A percentile compares a stretch with the other conserved stretches of the same genome.
These are phyloP conservation scores for Oldenlandia corymbosa DNA, from an alignment of 257 asterid genomes.

Conservation along the genomic window DNA sequence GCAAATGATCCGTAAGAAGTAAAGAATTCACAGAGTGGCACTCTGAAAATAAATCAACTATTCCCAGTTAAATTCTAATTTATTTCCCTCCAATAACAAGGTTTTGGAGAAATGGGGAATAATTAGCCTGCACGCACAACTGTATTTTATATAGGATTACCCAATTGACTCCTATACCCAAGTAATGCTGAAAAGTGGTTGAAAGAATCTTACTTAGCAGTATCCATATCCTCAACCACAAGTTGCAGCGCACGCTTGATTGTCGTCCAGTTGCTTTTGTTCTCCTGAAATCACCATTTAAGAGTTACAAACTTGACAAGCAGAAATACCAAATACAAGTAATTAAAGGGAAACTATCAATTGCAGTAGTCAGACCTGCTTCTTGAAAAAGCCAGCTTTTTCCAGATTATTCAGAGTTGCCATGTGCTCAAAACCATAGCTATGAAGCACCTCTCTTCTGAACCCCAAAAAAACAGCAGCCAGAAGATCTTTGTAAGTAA, in stretches of 20 bases:
- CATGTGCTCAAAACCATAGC: slow-evolving; percentile 95
- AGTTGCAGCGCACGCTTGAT: slow-evolving; percentile 85
- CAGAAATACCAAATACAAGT: not conserved
- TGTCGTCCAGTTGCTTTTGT: slow-evolving; percentile 80
- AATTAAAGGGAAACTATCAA: not conserved
- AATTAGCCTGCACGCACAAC: no score
- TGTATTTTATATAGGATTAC: no score
- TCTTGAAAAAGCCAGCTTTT: slow-evolving; percentile 81
- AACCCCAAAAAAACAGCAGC: slow-evolving; percentile 21
- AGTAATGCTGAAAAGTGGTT: not conserved
- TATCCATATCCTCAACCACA: slow-evolving; percentile 77
- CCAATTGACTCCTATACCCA: no score
- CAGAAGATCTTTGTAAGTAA: not conserved
- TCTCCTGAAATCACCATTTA: slow-evolving; percentile 54
- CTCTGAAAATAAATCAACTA: no score
- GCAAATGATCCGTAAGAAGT: not conserved
- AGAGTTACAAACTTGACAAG: slow-evolving; percentile 13
- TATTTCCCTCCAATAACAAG: no score
- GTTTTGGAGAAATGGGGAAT: not conserved
- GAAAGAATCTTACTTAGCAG: slow-evolving; percentile 58
- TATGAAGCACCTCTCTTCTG: slow-evolving; percentile 96
- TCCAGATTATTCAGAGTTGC: slow-evolving; percentile 87
- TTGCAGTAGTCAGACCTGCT: slow-evolving; percentile 49
- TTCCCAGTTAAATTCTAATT: not conserved
- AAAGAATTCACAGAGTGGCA: not conserved